phyloP scores from a whole-genome alignment of 2,329 filamentous ascomycete species.

The Proliferodiscus dingleyae region DNA sequence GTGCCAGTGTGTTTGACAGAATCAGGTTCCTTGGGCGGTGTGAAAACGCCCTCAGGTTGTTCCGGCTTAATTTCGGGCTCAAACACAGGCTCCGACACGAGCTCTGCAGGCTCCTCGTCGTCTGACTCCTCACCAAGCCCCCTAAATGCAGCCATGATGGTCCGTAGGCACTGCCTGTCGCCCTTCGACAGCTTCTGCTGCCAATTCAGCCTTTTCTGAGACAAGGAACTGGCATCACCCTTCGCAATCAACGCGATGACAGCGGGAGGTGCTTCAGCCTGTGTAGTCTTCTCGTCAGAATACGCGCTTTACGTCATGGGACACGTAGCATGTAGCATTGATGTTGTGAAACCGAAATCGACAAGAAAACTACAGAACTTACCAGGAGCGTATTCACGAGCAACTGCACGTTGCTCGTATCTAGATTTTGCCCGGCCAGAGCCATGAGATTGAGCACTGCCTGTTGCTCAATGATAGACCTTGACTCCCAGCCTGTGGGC shows the following conservation, averaged over 20 bases:
- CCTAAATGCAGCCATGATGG: conserved; percentile 1
- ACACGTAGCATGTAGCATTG: conserved; percentile 12
- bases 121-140: neutral
- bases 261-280: conserved; percentile 39
- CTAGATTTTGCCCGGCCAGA: conserved; percentile 46
- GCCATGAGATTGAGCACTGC: conserved; percentile 59
- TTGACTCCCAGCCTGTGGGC: conserved; percentile 16
- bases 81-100: neutral
- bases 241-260: conserved; percentile 36
- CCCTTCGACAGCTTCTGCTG: conserved; percentile 10
- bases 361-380: conserved; percentile 34
- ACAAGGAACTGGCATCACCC: conserved; percentile 19
- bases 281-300: conserved; percentile 23
- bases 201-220: neutral
- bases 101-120: neutral
- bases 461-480: conserved; percentile 54
- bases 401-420: conserved; percentile 37
- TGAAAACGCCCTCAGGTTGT: neutral
- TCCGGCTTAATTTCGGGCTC: neutral
- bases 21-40: neutral
- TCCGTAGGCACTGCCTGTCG: conserved; percentile 8
- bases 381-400: conserved; percentile 60
- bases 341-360: conserved; percentile 1
- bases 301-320: conserved; percentile 24
- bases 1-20: neutral